A percentile compares a stretch with the other conserved stretches of the same genome.
These are phyloP conservation scores for Mesembryanthemum crystallinum DNA, from an alignment of 148 eudicot genomes.

Conservation along the genomic window DNA sequence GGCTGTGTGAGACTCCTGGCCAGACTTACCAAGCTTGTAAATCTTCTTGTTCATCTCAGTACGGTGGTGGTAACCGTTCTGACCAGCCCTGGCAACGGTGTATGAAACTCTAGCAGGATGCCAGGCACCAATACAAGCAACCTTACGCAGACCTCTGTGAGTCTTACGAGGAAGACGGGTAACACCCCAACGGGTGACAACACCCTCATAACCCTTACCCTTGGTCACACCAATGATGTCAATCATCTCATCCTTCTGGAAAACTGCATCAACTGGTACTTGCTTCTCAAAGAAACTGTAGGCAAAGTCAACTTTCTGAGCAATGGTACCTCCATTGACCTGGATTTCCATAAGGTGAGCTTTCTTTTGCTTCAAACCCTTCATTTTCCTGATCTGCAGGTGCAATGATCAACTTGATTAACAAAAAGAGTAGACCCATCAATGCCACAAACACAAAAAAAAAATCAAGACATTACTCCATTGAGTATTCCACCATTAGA, in stretches of 20 bases:
- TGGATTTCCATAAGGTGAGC: constrained; percentile 81
- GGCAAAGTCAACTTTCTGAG: constrained; percentile 74
- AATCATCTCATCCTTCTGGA: constrained; percentile 81
- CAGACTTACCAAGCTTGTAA: constrained; percentile 61
- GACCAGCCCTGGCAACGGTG: constrained; percentile 81
- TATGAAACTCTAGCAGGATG: constrained; percentile 77
- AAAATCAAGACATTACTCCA: no score
- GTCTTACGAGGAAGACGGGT: constrained; percentile 80
- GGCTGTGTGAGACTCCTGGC: constrained; percentile 51
- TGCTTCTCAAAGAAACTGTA: constrained; percentile 76
- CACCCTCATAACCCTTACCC: constrained; percentile 77
- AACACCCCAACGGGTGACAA: constrained; percentile 82
- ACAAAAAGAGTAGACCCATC: no score
- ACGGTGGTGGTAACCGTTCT: constrained; percentile 77
- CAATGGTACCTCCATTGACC: constrained; percentile 76
- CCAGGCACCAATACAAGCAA: constrained; percentile 79
- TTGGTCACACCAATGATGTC: constrained; percentile 77
- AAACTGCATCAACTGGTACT: constrained; percentile 66
- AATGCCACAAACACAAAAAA: no score
- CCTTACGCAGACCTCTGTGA: constrained; percentile 76
- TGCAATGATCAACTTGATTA: neutral
- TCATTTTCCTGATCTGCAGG: constrained; percentile 71
- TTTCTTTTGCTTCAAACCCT: constrained; percentile 82
- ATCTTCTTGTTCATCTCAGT: constrained; percentile 78
- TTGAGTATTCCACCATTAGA: no score